Conservation (phyloP, 495 filamentous ascomycete species). For the Podospora anserina region DNA sequence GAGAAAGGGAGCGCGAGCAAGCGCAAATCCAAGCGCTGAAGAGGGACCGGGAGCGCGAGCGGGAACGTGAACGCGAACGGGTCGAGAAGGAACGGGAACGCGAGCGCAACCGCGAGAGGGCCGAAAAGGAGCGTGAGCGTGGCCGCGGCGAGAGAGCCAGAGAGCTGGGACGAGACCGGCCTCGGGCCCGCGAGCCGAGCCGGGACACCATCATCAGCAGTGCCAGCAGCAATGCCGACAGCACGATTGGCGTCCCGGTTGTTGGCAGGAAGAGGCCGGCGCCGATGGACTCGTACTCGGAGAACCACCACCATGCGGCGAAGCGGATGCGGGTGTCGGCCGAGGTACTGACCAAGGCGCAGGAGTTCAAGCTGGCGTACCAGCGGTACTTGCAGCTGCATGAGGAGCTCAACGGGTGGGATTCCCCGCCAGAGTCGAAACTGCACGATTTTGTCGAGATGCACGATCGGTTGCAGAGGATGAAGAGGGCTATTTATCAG, state of each 20-base stretch:
- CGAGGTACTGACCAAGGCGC: slow-evolving; percentile 51
- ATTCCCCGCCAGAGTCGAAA: slow-evolving; percentile 54
- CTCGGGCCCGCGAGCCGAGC: slow-evolving; percentile 26
- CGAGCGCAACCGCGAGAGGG: slow-evolving; percentile 17
- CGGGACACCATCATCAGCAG: slow-evolving; percentile 32
- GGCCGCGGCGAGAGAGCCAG: slow-evolving; percentile 12
- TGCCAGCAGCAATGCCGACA: slow-evolving; percentile 24
- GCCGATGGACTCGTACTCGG: slow-evolving; percentile 21
- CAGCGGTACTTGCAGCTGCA: slow-evolving; percentile 62
- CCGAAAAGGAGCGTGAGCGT: slow-evolving; percentile 21
- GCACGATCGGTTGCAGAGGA: slow-evolving; percentile 55
- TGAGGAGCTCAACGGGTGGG: slow-evolving; percentile 50
- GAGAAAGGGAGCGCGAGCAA: slow-evolving; percentile 33
- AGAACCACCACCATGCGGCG: slow-evolving; percentile 20
- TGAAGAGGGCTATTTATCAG: slow-evolving; percentile 65
- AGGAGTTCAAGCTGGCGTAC: slow-evolving; percentile 60
- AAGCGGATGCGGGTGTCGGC: slow-evolving; percentile 40
- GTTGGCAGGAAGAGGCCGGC: slow-evolving; percentile 41
- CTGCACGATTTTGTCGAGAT: slow-evolving; percentile 57
- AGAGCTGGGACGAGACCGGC: background rate
- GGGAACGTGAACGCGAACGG: slow-evolving; percentile 24
- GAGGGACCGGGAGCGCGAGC: slow-evolving; percentile 36
- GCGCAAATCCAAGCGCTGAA: slow-evolving; percentile 24
- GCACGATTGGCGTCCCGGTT: slow-evolving; percentile 19
- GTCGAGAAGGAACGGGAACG: slow-evolving; percentile 21